phyloP scores from a whole-genome alignment of 768 basidiomycete species.

The Xerocomellus dryophilus region DNA sequence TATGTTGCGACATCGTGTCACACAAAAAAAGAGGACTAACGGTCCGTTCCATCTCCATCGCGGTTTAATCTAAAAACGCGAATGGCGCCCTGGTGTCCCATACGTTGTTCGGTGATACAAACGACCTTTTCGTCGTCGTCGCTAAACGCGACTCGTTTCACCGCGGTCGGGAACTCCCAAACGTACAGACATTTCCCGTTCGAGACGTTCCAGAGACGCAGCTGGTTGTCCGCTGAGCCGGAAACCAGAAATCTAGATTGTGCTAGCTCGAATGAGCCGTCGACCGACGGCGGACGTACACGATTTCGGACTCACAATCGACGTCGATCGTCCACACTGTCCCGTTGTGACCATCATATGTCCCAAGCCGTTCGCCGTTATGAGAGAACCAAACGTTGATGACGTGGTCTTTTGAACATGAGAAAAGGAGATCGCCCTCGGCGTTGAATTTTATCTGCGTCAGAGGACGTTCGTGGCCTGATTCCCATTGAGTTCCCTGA shows the following conservation, averaged over 20 bases:
- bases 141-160: conserved; percentile 92
- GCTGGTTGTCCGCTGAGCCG: conserved; percentile 90
- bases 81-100: conserved; percentile 89
- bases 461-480: conserved; percentile 95
- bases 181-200: conserved; percentile 90
- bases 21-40: conserved; percentile 45
- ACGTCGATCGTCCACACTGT: conserved; percentile 95
- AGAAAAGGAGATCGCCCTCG: conserved; percentile 95
- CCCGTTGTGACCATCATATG: conserved; percentile 95
- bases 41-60: conserved; percentile 75
- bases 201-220: conserved; percentile 86
- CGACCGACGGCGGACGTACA: neutral
- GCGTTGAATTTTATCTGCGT: conserved; percentile 97
- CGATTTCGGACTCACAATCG: conserved; percentile 65
- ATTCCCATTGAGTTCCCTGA: conserved; percentile 16
- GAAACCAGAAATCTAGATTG: conserved; percentile 84
- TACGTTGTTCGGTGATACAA: conserved; percentile 95
- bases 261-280: conserved; percentile 41
- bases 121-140: conserved; percentile 81
- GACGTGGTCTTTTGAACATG: conserved; percentile 91
- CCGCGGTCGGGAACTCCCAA: conserved; percentile 98
- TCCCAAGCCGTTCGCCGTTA: conserved; percentile 95
- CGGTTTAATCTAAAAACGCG: conserved; percentile 86
- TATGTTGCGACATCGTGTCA: neutral
- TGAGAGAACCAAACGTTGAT: conserved; percentile 98